Conservation (phyloP, 768 basidiomycete genomes). For the Tylopilus vinaceipallidus region DNA sequence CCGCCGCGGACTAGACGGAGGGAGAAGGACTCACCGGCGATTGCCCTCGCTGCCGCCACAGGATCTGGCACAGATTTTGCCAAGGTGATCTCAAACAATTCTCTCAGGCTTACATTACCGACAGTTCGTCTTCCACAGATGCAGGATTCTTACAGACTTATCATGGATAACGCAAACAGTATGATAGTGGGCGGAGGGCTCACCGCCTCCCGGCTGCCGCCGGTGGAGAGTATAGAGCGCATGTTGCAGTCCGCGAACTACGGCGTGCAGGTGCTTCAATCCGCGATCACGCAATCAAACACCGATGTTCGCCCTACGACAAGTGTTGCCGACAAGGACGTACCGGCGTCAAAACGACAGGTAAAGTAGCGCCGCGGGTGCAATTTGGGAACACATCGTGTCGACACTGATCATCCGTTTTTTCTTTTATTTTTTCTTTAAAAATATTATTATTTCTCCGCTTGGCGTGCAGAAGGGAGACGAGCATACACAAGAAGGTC, state of each 20-base stretch:
- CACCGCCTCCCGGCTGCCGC: slow-evolving; percentile 22
- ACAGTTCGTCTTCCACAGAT: slow-evolving; percentile 31
- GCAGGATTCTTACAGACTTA: slow-evolving; percentile 42
- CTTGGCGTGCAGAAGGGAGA: slow-evolving; percentile 35
- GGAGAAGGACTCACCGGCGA: slow-evolving; percentile 35
- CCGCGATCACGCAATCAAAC: slow-evolving; percentile 26
- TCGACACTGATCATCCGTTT: slow-evolving; percentile 30
- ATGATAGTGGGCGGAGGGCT: slow-evolving; percentile 25
- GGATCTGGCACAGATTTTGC: slow-evolving; percentile 39
- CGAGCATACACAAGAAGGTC: slow-evolving; percentile 52
- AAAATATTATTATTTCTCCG: not conserved
- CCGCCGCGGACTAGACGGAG: slow-evolving; percentile 37
- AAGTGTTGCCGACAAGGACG: slow-evolving; percentile 29
- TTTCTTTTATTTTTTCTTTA: not conserved
- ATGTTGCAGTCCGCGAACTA: slow-evolving; percentile 44
- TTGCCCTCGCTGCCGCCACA: slow-evolving; percentile 24
- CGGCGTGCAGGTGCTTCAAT: slow-evolving; percentile 35
- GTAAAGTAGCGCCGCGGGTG: slow-evolving; percentile 30
- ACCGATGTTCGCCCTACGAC: slow-evolving; percentile 27
- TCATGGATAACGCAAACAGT: slow-evolving; percentile 39
- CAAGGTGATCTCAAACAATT: slow-evolving; percentile 33
- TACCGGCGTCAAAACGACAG: slow-evolving; percentile 33
- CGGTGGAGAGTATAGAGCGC: slow-evolving; percentile 39
- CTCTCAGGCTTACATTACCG: slow-evolving; percentile 9
- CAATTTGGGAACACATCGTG: slow-evolving; percentile 22